Conservation (phyloP, 345 rosid species). For the Triadica sebifera region DNA sequence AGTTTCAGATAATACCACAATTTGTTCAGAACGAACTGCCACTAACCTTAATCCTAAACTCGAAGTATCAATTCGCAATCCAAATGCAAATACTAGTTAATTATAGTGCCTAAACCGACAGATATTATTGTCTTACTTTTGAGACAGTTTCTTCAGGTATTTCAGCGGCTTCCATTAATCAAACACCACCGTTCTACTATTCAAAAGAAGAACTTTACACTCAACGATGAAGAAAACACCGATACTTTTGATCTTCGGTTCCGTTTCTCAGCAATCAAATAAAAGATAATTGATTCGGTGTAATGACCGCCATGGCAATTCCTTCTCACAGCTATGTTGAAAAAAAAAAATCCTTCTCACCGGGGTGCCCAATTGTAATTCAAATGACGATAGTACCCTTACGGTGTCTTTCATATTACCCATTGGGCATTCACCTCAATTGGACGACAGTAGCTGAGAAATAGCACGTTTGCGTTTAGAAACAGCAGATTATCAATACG, state of each 20-base stretch:
- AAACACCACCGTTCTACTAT: neutral
- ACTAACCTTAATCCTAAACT: neutral
- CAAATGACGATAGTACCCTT: neutral
- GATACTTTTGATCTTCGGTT: neutral
- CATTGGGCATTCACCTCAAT: no score
- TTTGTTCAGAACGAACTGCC: no score
- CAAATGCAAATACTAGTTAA: neutral
- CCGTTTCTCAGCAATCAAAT: conserved; percentile 2
- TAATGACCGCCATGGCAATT: neutral
- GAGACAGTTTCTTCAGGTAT: conserved; percentile 7
- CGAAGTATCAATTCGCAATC: neutral
- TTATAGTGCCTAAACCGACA: neutral
- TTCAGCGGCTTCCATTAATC: conserved; percentile 14
- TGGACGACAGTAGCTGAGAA: no score
- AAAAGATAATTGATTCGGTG: neutral
- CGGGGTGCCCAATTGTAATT: neutral
- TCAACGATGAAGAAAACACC: no score
- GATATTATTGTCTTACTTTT: conserved; percentile 7
- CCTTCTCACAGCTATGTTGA: no score
- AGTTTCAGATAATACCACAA: neutral
- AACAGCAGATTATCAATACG: no score
- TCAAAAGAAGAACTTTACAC: neutral
- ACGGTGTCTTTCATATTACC: no score
- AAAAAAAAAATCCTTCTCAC: neutral
- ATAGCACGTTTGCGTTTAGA: no score